Conservation (phyloP, 1,139 yeast species). For the Wickerhamomyces sp. region DNA sequence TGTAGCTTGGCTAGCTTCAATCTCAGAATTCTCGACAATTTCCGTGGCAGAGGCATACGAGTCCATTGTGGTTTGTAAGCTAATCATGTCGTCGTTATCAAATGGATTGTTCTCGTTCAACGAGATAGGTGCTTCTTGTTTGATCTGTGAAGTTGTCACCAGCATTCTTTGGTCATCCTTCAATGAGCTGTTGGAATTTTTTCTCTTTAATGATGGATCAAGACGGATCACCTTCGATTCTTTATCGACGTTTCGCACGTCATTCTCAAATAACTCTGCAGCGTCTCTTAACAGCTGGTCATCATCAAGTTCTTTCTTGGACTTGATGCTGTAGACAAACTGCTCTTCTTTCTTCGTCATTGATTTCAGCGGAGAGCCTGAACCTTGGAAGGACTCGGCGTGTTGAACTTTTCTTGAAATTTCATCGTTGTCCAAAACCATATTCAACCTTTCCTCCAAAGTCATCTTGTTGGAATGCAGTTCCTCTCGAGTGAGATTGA, state of each 20-base stretch:
- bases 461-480: conserved; percentile 14
- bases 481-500: conserved; percentile 21
- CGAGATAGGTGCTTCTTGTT: conserved; percentile 13
- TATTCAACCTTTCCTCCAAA: conserved; percentile 22
- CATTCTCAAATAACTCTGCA: conserved; percentile 26
- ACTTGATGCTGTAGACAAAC: conserved; percentile 17
- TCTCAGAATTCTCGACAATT: conserved; percentile 26
- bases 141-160: conserved; percentile 16
- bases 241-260: conserved; percentile 28
- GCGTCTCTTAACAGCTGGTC: conserved; percentile 25
- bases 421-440: conserved; percentile 20
- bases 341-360: conserved; percentile 18
- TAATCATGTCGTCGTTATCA: conserved; percentile 12
- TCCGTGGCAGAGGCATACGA: conserved; percentile 21
- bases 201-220: conserved; percentile 20
- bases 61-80: conserved; percentile 15
- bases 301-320: conserved; percentile 15
- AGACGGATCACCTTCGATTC: conserved; percentile 17
- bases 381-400: conserved; percentile 26
- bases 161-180: conserved; percentile 27
- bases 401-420: conserved; percentile 25
- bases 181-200: conserved; percentile 17
- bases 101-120: conserved; percentile 13
- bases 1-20: no score
- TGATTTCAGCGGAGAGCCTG: conserved; percentile 23